A percentile compares a stretch with the other conserved stretches of the same genome.
phyloP scores from a whole-genome alignment of 2,329 filamentous ascomycete genomes.

The Camillea tinctor region DNA sequence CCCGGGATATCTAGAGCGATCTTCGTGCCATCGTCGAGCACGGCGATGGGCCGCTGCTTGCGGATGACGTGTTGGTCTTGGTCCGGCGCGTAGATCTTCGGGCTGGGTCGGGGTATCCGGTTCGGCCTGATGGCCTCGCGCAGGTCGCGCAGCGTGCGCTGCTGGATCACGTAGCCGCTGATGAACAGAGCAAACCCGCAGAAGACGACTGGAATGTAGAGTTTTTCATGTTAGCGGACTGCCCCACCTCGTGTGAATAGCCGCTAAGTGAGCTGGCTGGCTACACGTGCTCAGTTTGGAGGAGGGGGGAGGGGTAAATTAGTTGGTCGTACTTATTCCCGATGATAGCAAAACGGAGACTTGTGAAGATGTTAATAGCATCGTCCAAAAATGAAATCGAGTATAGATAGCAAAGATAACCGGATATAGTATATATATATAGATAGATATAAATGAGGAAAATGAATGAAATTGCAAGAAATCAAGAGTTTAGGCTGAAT shows the following conservation, averaged over 20 bases:
- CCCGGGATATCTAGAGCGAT: slow-evolving; percentile 39
- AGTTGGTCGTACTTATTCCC: not conserved
- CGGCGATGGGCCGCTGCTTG: slow-evolving; percentile 40
- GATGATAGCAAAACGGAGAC: not conserved
- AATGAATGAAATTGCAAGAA: not conserved
- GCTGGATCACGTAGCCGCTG: slow-evolving; percentile 83
- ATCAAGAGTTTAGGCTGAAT: not conserved
- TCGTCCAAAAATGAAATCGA: not conserved
- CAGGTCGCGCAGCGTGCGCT: slow-evolving; percentile 76
- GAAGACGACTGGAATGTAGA: slow-evolving; percentile 55
- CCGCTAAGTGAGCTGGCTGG: not conserved
- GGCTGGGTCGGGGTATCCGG: slow-evolving; percentile 42
- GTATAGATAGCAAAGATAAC: no score
- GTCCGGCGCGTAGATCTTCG: slow-evolving; percentile 40
- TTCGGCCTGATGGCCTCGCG: slow-evolving; percentile 66
- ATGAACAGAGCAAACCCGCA: slow-evolving; percentile 84
- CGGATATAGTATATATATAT: not conserved
- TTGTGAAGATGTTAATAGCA: not conserved
- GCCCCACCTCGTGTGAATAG: not conserved
- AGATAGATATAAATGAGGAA: not conserved
- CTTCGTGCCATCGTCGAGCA: slow-evolving; percentile 47
- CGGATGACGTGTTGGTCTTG: not conserved
- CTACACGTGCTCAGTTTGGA: not conserved
- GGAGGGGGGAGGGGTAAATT: not conserved
- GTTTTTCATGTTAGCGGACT: slow-evolving; percentile 1